These are phyloP conservation scores for Rhododendron molle DNA, from an alignment of 148 eudicot genomes.

Conservation along the genomic window DNA sequence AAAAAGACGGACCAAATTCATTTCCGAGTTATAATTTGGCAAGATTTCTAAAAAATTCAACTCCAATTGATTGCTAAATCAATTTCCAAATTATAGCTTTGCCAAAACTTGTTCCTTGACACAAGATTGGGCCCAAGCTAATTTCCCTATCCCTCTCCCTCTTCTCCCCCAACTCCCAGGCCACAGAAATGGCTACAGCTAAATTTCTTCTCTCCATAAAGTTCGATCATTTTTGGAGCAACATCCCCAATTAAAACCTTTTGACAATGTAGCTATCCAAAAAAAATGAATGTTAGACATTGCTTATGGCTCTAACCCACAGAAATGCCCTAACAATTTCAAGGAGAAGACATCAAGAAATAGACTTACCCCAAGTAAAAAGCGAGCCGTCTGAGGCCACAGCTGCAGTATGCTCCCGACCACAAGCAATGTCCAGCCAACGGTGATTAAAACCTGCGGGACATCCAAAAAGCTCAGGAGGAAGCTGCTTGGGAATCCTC, in stretches of 20 bases:
- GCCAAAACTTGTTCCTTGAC: background rate
- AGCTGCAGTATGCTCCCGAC: constrained; percentile 92
- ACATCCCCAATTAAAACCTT: background rate
- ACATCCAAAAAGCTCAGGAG: constrained; percentile 86
- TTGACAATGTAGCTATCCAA: background rate
- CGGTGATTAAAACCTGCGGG: constrained; percentile 61
- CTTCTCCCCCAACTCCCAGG: background rate
- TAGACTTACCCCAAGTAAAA: constrained; percentile 88
- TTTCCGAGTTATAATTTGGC: background rate
- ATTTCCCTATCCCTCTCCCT: background rate
- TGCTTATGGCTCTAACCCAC: background rate
- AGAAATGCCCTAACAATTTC: background rate
- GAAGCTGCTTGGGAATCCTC: constrained; percentile 92
- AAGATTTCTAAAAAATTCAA: background rate
- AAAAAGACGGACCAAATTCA: background rate
- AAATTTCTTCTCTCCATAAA: background rate
- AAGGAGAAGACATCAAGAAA: constrained; percentile 21
- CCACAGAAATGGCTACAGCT: background rate
- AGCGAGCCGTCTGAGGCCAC: constrained; percentile 91
- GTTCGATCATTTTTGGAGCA: background rate
- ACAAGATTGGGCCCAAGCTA: background rate
- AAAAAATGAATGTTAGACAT: background rate
- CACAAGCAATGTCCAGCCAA: constrained; percentile 93
- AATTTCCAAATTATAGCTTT: background rate
- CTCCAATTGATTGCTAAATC: background rate